Conservation (phyloP, 495 filamentous ascomycete species). For the Talaromyces proteolyticus region DNA sequence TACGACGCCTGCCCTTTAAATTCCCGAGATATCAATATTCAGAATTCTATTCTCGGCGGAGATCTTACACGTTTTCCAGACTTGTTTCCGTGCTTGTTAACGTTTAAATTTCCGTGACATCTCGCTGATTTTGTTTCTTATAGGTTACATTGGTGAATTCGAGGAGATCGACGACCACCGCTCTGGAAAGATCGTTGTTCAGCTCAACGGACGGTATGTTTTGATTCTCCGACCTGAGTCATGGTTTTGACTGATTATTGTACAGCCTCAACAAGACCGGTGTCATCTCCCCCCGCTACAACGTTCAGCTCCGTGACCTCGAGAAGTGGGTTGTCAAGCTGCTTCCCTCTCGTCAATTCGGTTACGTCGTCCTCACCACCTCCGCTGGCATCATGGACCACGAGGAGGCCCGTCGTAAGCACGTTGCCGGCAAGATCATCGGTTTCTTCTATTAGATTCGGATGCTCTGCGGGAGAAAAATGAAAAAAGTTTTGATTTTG, state of each 20-base stretch:
- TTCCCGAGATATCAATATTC: slow-evolving; percentile 77
- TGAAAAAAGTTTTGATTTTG: slow-evolving; percentile 25
- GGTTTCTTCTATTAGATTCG: slow-evolving; percentile 88
- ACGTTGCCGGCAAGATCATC: slow-evolving; percentile 93
- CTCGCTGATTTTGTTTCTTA: slow-evolving; percentile 42
- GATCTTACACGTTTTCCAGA: slow-evolving; percentile 89
- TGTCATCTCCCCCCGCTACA: slow-evolving; percentile 98
- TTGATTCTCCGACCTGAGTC: neutral
- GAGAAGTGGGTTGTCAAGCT: slow-evolving; percentile 99
- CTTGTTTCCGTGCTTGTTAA: slow-evolving; percentile 62
- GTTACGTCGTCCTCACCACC: slow-evolving; percentile 97
- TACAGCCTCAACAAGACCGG: slow-evolving; percentile 92
- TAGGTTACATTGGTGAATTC: slow-evolving; percentile 99
- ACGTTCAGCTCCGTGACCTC: slow-evolving; percentile 92
- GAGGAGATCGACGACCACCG: slow-evolving; percentile 99
- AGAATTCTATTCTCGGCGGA: slow-evolving; percentile 41
- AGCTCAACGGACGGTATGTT: slow-evolving; percentile 72
- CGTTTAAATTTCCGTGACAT: slow-evolving; percentile 93
- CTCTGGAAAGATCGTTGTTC: slow-evolving; percentile 96
- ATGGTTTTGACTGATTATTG: neutral
- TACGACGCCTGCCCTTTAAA: slow-evolving; percentile 98
- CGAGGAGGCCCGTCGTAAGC: slow-evolving; percentile 97
- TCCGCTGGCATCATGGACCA: slow-evolving; percentile 99
- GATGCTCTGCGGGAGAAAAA: slow-evolving; percentile 12
- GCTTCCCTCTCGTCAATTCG: slow-evolving; percentile 97